These are phyloP conservation scores for Scenedesmus sp. DNA, from an alignment of 163 green algal genomes.

Conservation along the genomic window DNA sequence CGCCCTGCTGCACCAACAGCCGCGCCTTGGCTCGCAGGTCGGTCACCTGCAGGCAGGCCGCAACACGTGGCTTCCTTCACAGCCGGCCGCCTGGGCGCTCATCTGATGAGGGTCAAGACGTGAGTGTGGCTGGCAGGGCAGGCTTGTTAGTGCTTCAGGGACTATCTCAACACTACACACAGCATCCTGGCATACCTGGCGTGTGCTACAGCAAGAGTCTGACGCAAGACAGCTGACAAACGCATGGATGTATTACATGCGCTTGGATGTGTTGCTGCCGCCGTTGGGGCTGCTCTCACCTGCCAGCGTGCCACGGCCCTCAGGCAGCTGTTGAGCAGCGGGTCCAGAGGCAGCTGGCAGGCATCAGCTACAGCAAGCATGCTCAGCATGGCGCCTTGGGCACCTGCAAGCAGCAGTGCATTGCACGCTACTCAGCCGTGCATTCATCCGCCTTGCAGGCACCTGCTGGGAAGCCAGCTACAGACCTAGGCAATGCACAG, in stretches of 20 bases:
- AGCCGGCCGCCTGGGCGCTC: too few relatives aligned
- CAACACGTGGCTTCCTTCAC: too few relatives aligned
- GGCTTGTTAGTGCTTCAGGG: too few relatives aligned
- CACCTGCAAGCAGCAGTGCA: background rate
- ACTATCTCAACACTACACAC: too few relatives aligned
- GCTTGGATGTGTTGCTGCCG: background rate
- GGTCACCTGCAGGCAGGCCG: slow-evolving; percentile 16
- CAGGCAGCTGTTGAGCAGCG: slow-evolving; percentile 55
- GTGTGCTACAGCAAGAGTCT: too few relatives aligned
- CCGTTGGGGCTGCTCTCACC: slow-evolving; percentile 20
- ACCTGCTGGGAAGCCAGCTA: too few relatives aligned
- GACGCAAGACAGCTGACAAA: too few relatives aligned
- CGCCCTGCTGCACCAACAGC: slow-evolving; percentile 55
- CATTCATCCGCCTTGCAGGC: too few relatives aligned
- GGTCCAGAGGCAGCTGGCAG: slow-evolving; percentile 27
- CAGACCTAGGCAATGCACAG: too few relatives aligned
- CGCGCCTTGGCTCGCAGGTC: slow-evolving; percentile 55
- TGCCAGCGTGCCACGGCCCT: slow-evolving; percentile 52
- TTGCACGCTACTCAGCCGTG: too few relatives aligned
- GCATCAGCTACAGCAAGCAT: slow-evolving; percentile 17
- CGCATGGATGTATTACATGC: background rate
- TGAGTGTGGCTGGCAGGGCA: too few relatives aligned
- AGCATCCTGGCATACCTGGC: too few relatives aligned
- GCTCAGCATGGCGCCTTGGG: slow-evolving; percentile 28
- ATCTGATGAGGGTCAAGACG: background rate